Percentiles rank a stretch among this genome's conserved stretches.
Evolutionary conservation across 1,139 yeast genomes (phyloP).

Genomic region (Kurtzmaniella natalensis): DNA sequence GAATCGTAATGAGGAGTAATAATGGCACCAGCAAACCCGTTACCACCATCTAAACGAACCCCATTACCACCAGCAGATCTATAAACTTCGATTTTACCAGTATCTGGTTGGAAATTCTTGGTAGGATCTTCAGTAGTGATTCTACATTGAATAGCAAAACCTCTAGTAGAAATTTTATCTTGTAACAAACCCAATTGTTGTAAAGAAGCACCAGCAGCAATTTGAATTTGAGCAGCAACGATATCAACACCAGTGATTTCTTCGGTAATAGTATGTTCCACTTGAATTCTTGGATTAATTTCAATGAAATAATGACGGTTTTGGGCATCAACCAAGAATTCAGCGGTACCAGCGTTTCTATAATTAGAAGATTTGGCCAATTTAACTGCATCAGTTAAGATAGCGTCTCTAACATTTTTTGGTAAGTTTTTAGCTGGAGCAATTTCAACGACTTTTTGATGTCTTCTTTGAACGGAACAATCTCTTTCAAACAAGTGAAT

Average conservation of each 20-base stretch:
- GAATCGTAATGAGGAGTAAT: constrained; percentile 98
- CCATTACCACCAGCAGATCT: constrained; percentile 99
- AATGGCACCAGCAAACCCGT: constrained; percentile 97
- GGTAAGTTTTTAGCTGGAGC: constrained; percentile 98
- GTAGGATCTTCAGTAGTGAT: constrained; percentile 98
- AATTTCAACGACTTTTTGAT: constrained; percentile 97
- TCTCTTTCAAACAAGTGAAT: constrained; percentile 96
- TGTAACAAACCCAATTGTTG: constrained; percentile 88
- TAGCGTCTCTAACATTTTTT: constrained; percentile 76
- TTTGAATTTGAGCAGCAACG: constrained; percentile 98
- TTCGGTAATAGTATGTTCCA: constrained; percentile 97
- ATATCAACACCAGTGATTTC: constrained; percentile 98
- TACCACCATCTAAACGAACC: constrained; percentile 98
- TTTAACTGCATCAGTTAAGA: constrained; percentile 89
- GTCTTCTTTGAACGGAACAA: constrained; percentile 98
- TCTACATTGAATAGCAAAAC: constrained; percentile 98
- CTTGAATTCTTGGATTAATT: constrained; percentile 98
- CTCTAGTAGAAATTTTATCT: constrained; percentile 92
- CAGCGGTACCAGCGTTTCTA: constrained; percentile 98
- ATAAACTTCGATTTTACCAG: constrained; percentile 97
- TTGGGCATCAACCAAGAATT: constrained; percentile 88
- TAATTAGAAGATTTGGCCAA: constrained; percentile 85
- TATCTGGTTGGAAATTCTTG: constrained; percentile 96
- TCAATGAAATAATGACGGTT: constrained; percentile 97
- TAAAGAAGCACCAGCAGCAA: constrained; percentile 96